Evolutionary conservation across 2,329 filamentous ascomycete species (phyloP).

Genomic region (Dactylonectria macrodidyma): DNA sequence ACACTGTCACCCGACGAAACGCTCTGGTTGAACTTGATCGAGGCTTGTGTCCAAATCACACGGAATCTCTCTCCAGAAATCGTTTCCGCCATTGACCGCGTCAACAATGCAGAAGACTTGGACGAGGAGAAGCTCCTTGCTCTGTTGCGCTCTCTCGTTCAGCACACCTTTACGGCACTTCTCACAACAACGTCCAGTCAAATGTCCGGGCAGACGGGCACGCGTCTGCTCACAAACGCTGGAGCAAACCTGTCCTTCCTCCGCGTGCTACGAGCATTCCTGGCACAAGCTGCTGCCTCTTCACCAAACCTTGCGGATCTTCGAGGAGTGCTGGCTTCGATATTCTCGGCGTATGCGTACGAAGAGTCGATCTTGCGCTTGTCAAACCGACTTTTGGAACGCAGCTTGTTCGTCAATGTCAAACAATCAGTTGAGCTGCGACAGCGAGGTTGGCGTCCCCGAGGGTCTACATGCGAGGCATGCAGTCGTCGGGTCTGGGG

Average conservation of each 20-base stretch:
- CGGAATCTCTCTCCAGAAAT: slow-evolving; percentile 73
- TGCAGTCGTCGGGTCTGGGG: slow-evolving; percentile 91
- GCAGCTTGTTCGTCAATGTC: slow-evolving; percentile 90
- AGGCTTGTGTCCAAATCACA: slow-evolving; percentile 74
- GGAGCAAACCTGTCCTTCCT: slow-evolving; percentile 84
- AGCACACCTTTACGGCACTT: slow-evolving; percentile 91
- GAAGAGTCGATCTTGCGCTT: slow-evolving; percentile 91
- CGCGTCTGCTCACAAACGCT: slow-evolving; percentile 55
- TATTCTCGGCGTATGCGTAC: slow-evolving; percentile 96
- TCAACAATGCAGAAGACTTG: slow-evolving; percentile 51
- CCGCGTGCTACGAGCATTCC: slow-evolving; percentile 88
- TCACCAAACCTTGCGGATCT: slow-evolving; percentile 92
- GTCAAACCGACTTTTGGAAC: slow-evolving; percentile 88
- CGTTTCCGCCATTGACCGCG: slow-evolving; percentile 50
- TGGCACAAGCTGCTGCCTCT: slow-evolving; percentile 83
- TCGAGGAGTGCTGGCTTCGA: slow-evolving; percentile 85
- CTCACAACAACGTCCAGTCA: slow-evolving; percentile 80
- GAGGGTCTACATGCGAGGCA: slow-evolving; percentile 88
- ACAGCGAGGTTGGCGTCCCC: slow-evolving; percentile 89
- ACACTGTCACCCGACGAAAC: slow-evolving; percentile 67
- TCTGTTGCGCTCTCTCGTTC: slow-evolving; percentile 84
- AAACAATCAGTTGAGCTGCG: slow-evolving; percentile 80
- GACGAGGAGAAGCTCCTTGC: slow-evolving; percentile 75
- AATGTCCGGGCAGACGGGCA: slow-evolving; percentile 50
- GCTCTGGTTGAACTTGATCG: slow-evolving; percentile 74